These are phyloP conservation scores for Maudiozyma serrabonitensis DNA, from an alignment of 805 yeast genomes.

Conservation along the genomic window DNA sequence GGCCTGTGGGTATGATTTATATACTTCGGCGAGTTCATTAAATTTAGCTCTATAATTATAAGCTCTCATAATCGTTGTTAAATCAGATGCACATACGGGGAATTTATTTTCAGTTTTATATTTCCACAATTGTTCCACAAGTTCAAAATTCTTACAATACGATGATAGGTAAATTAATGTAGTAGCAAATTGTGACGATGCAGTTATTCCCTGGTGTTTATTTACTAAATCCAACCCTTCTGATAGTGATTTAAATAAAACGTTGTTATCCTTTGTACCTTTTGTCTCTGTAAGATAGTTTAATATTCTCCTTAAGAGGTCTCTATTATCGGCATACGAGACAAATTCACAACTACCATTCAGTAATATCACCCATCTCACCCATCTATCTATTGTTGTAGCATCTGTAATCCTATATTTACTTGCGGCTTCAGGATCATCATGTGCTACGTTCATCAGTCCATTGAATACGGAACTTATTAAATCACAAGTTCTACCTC, in stretches of 20 bases:
- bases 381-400: slow-evolving; percentile 17
- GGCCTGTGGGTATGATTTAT: slow-evolving; percentile 31
- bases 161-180: slow-evolving; percentile 18
- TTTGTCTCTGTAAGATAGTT: not conserved
- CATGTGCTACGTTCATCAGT: slow-evolving; percentile 2
- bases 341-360: slow-evolving; percentile 23
- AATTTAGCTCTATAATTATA: slow-evolving; percentile 15
- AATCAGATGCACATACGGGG: slow-evolving; percentile 12
- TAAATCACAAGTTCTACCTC: slow-evolving; percentile 9
- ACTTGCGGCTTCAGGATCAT: not conserved
- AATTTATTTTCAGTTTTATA: slow-evolving; percentile 19
- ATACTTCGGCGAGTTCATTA: slow-evolving; percentile 26
- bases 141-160: slow-evolving; percentile 8
- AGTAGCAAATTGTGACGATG: slow-evolving; percentile 23
- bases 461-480: slow-evolving; percentile 11
- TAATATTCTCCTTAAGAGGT: slow-evolving; percentile 4
- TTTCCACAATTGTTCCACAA: slow-evolving; percentile 25
- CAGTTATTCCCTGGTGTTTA: slow-evolving; percentile 15
- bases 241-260: not conserved
- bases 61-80: slow-evolving; percentile 19
- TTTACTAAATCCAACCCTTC: slow-evolving; percentile 3
- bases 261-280: not conserved
- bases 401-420: slow-evolving; percentile 1
- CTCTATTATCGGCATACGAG: slow-evolving; percentile 12
- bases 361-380: slow-evolving; percentile 14